Conservation (phyloP, 1,284 basidiomycete genomes). For the Pholiota adiposa region DNA sequence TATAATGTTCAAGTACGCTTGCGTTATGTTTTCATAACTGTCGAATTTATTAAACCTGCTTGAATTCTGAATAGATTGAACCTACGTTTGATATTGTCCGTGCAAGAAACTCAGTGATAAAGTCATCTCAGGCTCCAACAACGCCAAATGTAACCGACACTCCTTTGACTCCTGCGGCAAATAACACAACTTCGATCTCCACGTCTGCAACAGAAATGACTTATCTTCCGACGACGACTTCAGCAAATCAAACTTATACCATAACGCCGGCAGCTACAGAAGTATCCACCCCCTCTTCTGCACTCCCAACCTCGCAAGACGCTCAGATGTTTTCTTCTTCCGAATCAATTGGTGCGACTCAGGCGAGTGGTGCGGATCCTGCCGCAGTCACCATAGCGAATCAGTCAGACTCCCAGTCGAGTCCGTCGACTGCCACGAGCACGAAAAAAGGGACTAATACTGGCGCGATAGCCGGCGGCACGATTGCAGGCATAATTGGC, state of each 20-base stretch:
- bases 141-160: neutral
- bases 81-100: neutral
- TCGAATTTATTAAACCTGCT: neutral
- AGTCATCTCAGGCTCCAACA: neutral
- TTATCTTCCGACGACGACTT: neutral
- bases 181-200: neutral
- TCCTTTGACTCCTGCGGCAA: neutral
- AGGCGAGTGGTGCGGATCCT: neutral
- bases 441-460: constrained; percentile 17
- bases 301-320: neutral
- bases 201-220: neutral
- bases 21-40: neutral
- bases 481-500: constrained; percentile 26
- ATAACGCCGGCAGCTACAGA: neutral
- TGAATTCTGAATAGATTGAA: neutral
- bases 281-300: neutral
- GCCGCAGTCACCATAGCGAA: neutral
- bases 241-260: neutral
- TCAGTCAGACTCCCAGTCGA: neutral
- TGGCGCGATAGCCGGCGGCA: constrained; percentile 31
- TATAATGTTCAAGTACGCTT: constrained; percentile 4
- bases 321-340: neutral
- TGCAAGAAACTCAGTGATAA: neutral
- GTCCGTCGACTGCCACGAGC: neutral
- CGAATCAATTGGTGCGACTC: neutral